phyloP scores from a whole-genome alignment of 2,329 filamentous ascomycete genomes.

The Diaporthe australafricana region DNA sequence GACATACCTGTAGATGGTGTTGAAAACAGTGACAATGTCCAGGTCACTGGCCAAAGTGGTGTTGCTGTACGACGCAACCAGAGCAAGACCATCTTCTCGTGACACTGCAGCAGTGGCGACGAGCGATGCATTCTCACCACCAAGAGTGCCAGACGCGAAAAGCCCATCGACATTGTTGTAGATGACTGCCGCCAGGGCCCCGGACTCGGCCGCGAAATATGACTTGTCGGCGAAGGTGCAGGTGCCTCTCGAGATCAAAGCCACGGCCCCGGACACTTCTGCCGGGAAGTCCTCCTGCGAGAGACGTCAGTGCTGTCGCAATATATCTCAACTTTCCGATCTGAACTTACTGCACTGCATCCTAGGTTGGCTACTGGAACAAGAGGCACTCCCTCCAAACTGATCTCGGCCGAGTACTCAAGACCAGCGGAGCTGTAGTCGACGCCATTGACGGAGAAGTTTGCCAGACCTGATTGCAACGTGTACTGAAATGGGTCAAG shows the following conservation, averaged over 20 bases:
- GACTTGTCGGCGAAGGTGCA: conserved; percentile 72
- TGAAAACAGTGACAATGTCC: conserved; percentile 5
- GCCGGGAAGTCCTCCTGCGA: conserved; percentile 43
- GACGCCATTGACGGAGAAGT: conserved; percentile 46
- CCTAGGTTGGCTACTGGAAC: conserved; percentile 64
- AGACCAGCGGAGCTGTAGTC: conserved; percentile 46
- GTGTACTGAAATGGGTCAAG: conserved; percentile 58
- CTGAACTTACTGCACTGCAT: conserved; percentile 64
- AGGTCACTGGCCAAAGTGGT: conserved; percentile 11
- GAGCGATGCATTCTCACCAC: conserved; percentile 7
- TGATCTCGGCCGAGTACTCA: conserved; percentile 64
- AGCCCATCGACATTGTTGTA: conserved; percentile 71
- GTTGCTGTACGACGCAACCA: conserved; percentile 20
- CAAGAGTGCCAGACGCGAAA: conserved; percentile 39
- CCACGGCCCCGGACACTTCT: conserved; percentile 65
- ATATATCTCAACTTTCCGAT: not conserved
- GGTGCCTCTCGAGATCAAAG: conserved; percentile 68
- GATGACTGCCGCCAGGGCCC: conserved; percentile 67
- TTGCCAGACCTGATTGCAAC: conserved; percentile 46
- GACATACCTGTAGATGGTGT: conserved; percentile 12
- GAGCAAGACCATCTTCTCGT: conserved; percentile 8
- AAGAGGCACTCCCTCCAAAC: conserved; percentile 51
- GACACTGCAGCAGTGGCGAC: conserved; percentile 19
- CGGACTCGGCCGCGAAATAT: conserved; percentile 64
- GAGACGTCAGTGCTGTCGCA: not conserved